Evolutionary conservation across 345 rosid genomes (phyloP).

Genomic region (Abelmoschus esculentus): DNA sequence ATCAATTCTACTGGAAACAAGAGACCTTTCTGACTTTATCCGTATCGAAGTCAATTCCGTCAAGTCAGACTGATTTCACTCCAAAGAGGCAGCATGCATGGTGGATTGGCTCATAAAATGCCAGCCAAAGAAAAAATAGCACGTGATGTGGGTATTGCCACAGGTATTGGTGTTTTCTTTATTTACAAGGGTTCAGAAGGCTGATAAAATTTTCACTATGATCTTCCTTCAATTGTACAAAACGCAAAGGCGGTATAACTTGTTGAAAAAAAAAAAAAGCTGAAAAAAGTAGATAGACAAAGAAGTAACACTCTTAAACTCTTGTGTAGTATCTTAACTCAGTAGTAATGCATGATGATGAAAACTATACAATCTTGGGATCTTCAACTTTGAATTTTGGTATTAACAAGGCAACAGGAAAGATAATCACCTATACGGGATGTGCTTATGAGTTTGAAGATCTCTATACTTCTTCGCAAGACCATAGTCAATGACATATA

Average conservation of each 20-base stretch:
- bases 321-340: not conserved
- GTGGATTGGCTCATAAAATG: not conserved
- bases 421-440: constrained; percentile 54
- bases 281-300: not conserved
- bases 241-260: not conserved
- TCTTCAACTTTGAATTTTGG: not conserved
- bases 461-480: constrained; percentile 86
- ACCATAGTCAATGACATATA: constrained; percentile 75
- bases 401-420: constrained; percentile 1
- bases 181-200: not conserved
- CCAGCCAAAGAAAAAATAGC: not conserved
- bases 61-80: not conserved
- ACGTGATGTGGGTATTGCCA: not conserved
- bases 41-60: not conserved
- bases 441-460: constrained; percentile 84
- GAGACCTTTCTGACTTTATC: not conserved
- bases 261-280: not conserved
- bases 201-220: not conserved
- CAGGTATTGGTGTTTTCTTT: not conserved
- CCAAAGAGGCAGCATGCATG: not conserved
- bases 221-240: not conserved
- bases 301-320: not conserved
- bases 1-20: not conserved
- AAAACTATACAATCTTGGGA: not conserved
- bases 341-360: not conserved